Conservation (phyloP, 192 early-diverging fungal genomes). For the Mortierella hygrophila region DNA sequence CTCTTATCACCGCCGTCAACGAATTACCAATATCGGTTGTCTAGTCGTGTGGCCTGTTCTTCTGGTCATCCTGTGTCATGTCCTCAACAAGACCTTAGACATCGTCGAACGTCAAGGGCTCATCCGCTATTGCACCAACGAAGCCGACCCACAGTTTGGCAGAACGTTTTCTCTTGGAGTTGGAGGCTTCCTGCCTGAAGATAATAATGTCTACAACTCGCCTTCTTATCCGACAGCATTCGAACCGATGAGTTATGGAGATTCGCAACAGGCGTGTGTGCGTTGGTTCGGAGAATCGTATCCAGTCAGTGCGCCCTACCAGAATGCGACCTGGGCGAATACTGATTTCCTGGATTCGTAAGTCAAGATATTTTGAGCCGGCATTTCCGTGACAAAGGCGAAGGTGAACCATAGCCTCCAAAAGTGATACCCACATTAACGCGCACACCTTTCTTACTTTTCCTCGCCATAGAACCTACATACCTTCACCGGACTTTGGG, state of each 20-base stretch:
- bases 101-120: background rate
- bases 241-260: too few species aligned
- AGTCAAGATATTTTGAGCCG: background rate
- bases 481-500: constrained; percentile 2
- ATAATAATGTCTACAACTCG: constrained; percentile 9
- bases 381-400: background rate
- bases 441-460: background rate
- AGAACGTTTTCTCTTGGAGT: background rate
- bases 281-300: constrained; percentile 22
- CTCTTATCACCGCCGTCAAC: constrained; percentile 22
- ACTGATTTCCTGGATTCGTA: background rate
- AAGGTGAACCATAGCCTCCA: too few species aligned
- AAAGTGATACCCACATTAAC: too few species aligned
- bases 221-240: background rate
- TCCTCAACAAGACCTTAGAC: background rate
- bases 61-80: constrained; percentile 6
- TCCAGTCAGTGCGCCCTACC: constrained; percentile 4
- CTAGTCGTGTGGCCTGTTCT: constrained; percentile 18
- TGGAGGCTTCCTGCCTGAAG: background rate
- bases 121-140: constrained; percentile 13
- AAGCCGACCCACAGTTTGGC: constrained; percentile 1
- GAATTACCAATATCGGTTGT: constrained; percentile 5
- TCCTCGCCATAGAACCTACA: background rate
- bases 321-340: constrained; percentile 5
- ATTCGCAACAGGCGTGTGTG: background rate